phyloP scores from a whole-genome alignment of 2,329 filamentous ascomycete species.

The Tolypocladium capitatum region DNA sequence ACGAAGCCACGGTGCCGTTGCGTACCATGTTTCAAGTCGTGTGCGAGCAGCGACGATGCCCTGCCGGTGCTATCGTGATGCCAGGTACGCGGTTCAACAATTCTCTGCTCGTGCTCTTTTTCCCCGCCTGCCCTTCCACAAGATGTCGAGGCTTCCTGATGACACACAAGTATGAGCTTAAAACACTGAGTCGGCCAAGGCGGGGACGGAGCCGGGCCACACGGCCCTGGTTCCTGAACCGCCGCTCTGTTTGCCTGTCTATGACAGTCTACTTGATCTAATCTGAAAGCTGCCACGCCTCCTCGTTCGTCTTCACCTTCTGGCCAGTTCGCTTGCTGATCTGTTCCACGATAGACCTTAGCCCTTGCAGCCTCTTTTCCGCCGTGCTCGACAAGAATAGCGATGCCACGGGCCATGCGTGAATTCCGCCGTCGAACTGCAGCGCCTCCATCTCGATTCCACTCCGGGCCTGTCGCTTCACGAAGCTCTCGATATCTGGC shows the following conservation, averaged over 20 bases:
- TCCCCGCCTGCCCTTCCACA: not conserved
- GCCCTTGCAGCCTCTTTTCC: slow-evolving; percentile 37
- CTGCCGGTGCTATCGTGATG: not conserved
- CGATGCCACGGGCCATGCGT: slow-evolving; percentile 69
- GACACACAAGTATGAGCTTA: slow-evolving; percentile 21
- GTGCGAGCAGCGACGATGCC: not conserved
- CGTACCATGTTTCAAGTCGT: not conserved
- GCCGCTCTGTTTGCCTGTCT: slow-evolving; percentile 12
- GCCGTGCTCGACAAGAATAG: slow-evolving; percentile 38
- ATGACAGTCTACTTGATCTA: slow-evolving; percentile 48
- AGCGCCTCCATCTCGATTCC: slow-evolving; percentile 41
- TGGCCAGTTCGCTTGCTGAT: slow-evolving; percentile 20
- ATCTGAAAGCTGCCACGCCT: slow-evolving; percentile 34
- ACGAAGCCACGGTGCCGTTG: not conserved
- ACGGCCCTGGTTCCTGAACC: slow-evolving; percentile 31
- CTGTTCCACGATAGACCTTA: slow-evolving; percentile 27
- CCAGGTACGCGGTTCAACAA: not conserved
- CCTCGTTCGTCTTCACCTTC: slow-evolving; percentile 6
- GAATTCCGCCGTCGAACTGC: slow-evolving; percentile 54
- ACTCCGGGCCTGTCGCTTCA: slow-evolving; percentile 39
- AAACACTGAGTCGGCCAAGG: slow-evolving; percentile 18
- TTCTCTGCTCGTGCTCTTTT: no score
- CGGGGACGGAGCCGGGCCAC: slow-evolving; percentile 36
- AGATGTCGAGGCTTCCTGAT: slow-evolving; percentile 9
- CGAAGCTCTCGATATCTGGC: slow-evolving; percentile 50